Evolutionary conservation across 306 rosid genomes (phyloP).

Genomic region (Astragalus glycyphyllos): DNA sequence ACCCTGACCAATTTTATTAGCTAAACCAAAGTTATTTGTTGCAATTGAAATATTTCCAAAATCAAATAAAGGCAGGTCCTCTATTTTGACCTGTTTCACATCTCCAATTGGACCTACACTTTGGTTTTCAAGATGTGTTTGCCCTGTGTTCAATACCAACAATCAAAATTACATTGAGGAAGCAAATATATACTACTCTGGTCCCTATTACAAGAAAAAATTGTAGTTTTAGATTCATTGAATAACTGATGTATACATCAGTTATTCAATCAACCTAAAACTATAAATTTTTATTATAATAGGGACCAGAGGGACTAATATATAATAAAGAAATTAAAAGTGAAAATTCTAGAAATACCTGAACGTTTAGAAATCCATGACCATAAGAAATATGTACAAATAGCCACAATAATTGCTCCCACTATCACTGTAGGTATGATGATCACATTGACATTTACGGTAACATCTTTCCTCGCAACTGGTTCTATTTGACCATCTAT

Average conservation of each 20-base stretch:
- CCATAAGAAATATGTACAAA: slow-evolving; percentile 33
- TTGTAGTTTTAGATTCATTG: too few relatives aligned
- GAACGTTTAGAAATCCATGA: slow-evolving; percentile 11
- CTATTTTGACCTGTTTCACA: slow-evolving; percentile 27
- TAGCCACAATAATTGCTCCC: slow-evolving; percentile 20
- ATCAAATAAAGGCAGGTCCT: slow-evolving; percentile 42
- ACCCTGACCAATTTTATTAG: slow-evolving; percentile 45
- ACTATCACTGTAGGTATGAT: neutral
- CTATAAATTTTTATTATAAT: too few relatives aligned
- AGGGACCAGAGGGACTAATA: too few relatives aligned
- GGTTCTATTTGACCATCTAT: neutral
- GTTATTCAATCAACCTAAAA: too few relatives aligned
- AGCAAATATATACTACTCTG: too few relatives aligned
- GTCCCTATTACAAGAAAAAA: too few relatives aligned
- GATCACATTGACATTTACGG: neutral
- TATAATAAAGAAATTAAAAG: neutral
- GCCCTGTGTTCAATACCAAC: neutral
- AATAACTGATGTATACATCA: too few relatives aligned
- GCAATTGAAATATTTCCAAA: slow-evolving; percentile 34
- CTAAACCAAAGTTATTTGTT: slow-evolving; percentile 38
- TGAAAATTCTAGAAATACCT: neutral
- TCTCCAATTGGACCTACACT: neutral
- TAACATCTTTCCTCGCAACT: neutral
- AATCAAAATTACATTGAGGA: too few relatives aligned
- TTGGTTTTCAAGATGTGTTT: neutral